Percentiles rank a stretch among this genome's conserved stretches.
Conservation (phyloP, 2,329 filamentous ascomycete genomes). For the Rhinocladiella mackenziei region DNA sequence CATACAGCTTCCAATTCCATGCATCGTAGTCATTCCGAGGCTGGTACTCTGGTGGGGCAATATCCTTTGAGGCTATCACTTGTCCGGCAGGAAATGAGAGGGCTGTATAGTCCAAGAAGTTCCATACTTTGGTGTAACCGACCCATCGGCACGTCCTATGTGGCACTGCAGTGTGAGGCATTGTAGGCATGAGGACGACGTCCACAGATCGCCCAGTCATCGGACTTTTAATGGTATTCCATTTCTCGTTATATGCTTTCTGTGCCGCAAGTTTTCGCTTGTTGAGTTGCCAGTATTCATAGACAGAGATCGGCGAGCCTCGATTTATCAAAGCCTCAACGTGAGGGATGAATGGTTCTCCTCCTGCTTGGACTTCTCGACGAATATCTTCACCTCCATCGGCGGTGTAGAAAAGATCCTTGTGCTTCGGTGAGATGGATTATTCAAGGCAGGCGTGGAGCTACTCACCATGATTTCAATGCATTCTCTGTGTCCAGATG, state of each 20-base stretch:
- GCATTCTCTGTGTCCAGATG: conserved; percentile 20
- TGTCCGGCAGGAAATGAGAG: conserved; percentile 49
- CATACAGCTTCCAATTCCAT: conserved; percentile 51
- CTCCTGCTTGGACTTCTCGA: conserved; percentile 50
- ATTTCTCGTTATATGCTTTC: conserved; percentile 57
- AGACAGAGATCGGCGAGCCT: conserved; percentile 55
- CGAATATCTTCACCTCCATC: conserved; percentile 63
- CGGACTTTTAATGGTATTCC: conserved; percentile 47
- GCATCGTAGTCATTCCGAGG: conserved; percentile 50
- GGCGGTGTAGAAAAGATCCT: conserved; percentile 58
- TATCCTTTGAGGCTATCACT: conserved; percentile 34
- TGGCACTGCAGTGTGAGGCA: conserved; percentile 50
- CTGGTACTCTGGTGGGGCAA: conserved; percentile 37
- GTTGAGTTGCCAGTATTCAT: conserved; percentile 66
- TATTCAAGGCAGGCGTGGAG: not conserved
- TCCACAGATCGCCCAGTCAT: conserved; percentile 50
- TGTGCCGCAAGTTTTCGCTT: conserved; percentile 52
- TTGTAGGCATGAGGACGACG: conserved; percentile 54
- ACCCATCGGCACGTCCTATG: conserved; percentile 32
- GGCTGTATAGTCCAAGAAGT: conserved; percentile 59
- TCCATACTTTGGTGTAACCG: conserved; percentile 61
- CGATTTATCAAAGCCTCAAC: conserved; percentile 55
- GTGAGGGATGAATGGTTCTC: conserved; percentile 58
- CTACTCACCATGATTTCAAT: conserved; percentile 34
- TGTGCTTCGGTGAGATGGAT: not conserved